phyloP scores from a whole-genome alignment of 306 rosid genomes.

The Sicyos baderoa region DNA sequence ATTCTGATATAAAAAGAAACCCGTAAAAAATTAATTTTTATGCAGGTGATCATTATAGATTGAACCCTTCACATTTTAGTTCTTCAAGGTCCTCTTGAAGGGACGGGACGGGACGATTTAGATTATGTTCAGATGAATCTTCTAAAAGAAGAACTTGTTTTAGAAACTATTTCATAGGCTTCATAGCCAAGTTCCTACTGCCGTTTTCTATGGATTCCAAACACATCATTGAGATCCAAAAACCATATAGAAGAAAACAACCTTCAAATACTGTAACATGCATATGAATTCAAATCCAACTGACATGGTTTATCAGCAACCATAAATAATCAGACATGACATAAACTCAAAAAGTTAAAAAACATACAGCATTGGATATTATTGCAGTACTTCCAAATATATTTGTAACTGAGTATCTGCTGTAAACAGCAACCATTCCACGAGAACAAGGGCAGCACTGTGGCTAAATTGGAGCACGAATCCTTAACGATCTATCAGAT shows the following conservation, averaged over 20 bases:
- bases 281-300: slow-evolving; percentile 1
- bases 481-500: slow-evolving; percentile 12
- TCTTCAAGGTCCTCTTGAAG: no score
- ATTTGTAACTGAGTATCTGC: slow-evolving; percentile 9
- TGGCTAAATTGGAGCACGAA: slow-evolving; percentile 6
- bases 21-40: no score
- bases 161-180: background rate
- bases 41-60: no score
- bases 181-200: background rate
- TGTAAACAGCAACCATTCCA: slow-evolving; percentile 16
- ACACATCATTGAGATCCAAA: background rate
- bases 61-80: no score
- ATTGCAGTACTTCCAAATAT: slow-evolving; percentile 13
- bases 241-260: background rate
- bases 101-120: no score
- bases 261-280: background rate
- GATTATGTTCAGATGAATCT: background rate
- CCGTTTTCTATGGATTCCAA: background rate
- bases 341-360: background rate
- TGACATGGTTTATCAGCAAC: background rate
- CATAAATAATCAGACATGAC: background rate
- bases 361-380: slow-evolving; percentile 3
- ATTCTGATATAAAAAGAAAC: no score
- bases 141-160: background rate
- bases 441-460: slow-evolving; percentile 10